Evolutionary conservation across 148 eudicot species (phyloP).

Genomic region (Cornus suecica): DNA sequence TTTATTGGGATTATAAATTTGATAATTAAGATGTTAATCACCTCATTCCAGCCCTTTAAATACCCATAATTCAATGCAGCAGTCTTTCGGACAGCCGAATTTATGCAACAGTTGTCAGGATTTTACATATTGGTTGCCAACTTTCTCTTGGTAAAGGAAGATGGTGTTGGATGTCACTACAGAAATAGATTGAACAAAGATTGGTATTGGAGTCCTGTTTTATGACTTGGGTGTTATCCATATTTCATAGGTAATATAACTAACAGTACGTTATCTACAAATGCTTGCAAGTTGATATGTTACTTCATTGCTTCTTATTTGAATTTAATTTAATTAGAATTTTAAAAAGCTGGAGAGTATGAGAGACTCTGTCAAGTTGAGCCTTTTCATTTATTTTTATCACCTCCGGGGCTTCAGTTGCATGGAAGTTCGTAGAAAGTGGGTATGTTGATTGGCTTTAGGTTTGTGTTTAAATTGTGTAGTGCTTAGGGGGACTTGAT

Average conservation of each 20-base stretch:
- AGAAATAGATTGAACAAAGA: not conserved
- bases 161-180: not conserved
- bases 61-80: constrained; percentile 4
- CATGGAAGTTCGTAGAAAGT: not conserved
- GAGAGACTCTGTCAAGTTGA: not conserved
- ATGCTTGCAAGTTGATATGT: not conserved
- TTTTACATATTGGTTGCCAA: not conserved
- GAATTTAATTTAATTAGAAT: not conserved
- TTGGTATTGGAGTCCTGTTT: not conserved
- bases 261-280: not conserved
- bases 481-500: no score
- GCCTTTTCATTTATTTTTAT: not conserved
- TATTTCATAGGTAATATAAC: no score
- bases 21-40: not conserved
- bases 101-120: not conserved
- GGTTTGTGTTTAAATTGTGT: not conserved
- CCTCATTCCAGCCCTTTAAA: not conserved
- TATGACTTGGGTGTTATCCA: no score
- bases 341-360: not conserved
- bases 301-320: not conserved
- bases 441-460: not conserved
- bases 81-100: not conserved
- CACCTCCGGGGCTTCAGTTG: not conserved
- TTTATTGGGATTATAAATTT: not conserved
- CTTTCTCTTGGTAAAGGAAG: not conserved